Base-by-base conservation (phyloP, 1,284 basidiomycete genomes). In the Grifola frondosa region DNA sequence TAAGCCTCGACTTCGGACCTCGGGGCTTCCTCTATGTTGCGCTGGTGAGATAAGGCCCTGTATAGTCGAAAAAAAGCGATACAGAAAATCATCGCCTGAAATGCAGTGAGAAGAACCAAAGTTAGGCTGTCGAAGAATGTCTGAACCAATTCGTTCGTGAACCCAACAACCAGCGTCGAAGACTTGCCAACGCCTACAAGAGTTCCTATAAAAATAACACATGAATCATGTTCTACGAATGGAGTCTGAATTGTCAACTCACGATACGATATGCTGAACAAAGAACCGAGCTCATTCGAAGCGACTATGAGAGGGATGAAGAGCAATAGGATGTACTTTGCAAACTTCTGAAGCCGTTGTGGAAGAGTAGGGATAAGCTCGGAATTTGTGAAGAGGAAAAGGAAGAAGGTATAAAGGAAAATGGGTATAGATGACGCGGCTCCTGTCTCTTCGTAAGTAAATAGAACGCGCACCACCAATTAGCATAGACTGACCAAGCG, bases 281-380 rank as follows among this genome's bases (percentile, higher is more conserved):
- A 84, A 1, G 85, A 85, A 11, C 75, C 76, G 17, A 84, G 60
- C 49, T 78, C 78, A 57, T 82, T 82, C 49, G 74, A 59, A 8
- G 67, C 61, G 42, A 84, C 44, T 42, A 84, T 71, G 23, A 71
- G 54, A 8, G 82, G 79, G 39, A 85, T 75, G 49, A 78, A 75
- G 13, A 75, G 46, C 17, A 80, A 48, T 7, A 86, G 63, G 5
- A 72, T 58, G 40, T 72, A 64, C 54, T 68, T 73, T 7, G 72
- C 61, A 40, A 77, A 59, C n/a, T 58, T 62, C 40, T 69, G 73
- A 41, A 80, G 63, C 8, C 70, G 69, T 20, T 53, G 53, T 15
- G 87, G 82, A 29, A 86, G 68, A 29, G 59, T 61, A 30, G 73
- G 70, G 19, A 84, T 60, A 47, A 85, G 68, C 43, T 78, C 66